A percentile compares a stretch with the other conserved stretches of the same genome.
These are phyloP conservation scores for Rhodotorula sp. DNA, from an alignment of 1,284 basidiomycete species.

Conservation along the genomic window DNA sequence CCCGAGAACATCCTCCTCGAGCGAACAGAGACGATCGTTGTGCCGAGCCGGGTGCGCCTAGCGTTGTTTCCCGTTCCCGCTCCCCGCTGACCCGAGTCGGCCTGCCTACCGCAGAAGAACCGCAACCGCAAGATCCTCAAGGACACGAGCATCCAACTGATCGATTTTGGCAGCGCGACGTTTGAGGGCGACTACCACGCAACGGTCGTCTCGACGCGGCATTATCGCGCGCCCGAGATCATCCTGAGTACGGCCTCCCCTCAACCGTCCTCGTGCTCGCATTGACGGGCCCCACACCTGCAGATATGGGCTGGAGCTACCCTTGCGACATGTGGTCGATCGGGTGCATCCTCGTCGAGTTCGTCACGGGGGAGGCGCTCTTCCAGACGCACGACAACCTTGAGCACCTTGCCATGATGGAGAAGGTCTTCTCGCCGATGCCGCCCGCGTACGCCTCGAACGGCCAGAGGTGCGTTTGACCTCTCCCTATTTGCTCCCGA, in stretches of 20 bases:
- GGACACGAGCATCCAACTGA: conserved; percentile 90
- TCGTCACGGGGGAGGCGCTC: conserved; percentile 93
- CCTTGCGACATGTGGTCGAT: conserved; percentile 98
- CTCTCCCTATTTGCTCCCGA: conserved; percentile 56
- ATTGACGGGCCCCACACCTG: conserved; percentile 13
- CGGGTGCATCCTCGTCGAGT: conserved; percentile 98
- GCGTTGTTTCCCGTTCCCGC: not conserved
- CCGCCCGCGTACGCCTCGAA: conserved; percentile 68
- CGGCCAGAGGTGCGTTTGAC: not conserved
- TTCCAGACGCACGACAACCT: conserved; percentile 99
- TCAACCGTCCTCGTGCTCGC: not conserved
- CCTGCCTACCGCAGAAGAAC: conserved; percentile 9
- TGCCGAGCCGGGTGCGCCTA: conserved; percentile 11
- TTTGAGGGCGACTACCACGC: conserved; percentile 99
- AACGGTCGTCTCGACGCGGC: conserved; percentile 93
- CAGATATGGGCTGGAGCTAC: conserved; percentile 95
- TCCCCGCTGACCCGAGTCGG: not conserved
- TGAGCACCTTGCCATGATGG: conserved; percentile 99
- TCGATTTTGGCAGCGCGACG: conserved; percentile 98
- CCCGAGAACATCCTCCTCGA: conserved; percentile 97
- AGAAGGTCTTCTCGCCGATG: conserved; percentile 97
- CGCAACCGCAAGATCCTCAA: conserved; percentile 71
- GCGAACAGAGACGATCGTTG: conserved; percentile 49
- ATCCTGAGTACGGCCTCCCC: conserved; percentile 73
- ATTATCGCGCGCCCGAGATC: conserved; percentile 99